Conservation (phyloP, 2,329 filamentous ascomycete genomes). For the Paraphaeosphaeria minitans region DNA sequence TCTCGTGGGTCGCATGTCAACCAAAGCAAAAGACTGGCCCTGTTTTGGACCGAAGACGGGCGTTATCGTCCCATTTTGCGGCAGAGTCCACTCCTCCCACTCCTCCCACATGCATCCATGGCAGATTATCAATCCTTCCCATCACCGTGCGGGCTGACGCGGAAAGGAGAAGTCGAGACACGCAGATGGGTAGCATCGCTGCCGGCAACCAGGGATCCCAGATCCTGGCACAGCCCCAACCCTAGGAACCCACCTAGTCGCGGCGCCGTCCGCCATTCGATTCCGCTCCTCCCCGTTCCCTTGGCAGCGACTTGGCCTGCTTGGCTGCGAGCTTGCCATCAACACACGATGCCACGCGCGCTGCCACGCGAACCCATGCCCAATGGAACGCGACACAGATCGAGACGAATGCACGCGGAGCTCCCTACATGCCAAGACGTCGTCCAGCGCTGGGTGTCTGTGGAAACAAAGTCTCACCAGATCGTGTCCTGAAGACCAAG, state of each 20-base stretch:
- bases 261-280: conserved; percentile 7
- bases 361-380: neutral
- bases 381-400: conserved; percentile 4
- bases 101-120: neutral
- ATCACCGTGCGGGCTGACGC: conserved; percentile 1
- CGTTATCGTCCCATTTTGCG: neutral
- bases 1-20: neutral
- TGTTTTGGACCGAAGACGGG: neutral
- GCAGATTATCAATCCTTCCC: conserved; percentile 1
- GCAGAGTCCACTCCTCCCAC: neutral
- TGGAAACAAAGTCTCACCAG: neutral
- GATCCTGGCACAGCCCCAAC: conserved; percentile 8
- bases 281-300: conserved; percentile 10
- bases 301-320: conserved; percentile 4
- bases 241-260: conserved; percentile 2
- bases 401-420: neutral
- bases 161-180: conserved; percentile 1
- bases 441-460: neutral
- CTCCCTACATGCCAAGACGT: neutral
- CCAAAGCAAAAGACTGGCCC: neutral
- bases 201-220: neutral
- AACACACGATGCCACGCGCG: neutral
- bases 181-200: neutral
- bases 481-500: neutral
- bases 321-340: conserved; percentile 2